Evolutionary conservation across 306 rosid species (phyloP), one percentile per base, ranked within the genome.

Genomic region (Dryas drummondii): DNA sequence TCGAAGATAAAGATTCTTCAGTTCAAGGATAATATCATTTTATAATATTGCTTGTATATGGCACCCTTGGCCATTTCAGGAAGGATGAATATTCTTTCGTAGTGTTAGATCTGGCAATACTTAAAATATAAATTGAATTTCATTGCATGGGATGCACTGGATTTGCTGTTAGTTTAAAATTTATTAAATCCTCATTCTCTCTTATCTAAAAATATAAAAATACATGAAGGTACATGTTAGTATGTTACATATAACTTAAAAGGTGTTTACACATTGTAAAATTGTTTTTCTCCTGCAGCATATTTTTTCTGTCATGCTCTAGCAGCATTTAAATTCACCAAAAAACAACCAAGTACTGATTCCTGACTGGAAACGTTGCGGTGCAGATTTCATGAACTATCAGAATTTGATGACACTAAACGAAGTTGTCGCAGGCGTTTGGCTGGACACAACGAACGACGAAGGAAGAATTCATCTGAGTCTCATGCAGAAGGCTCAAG

Each of bases 341-440:
- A 26, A 61, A 40, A 3, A 40, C 12, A 37, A 45, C 0, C 37
- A 32, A 32, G 37, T 32, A 32, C 37, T 32, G 37, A 32, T 58
- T 66, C 40, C 65, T 15, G 42, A 56, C 40, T 60, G 15, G 14
- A 7, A 16, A 22, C 56, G 27, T 41, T 57, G 64, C 15, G 45
- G 6, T 76, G 85, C 81, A 90, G 96, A 79, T 90, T 90, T 74
- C 96, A 90, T 27, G 91, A 88, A 78, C 67, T 88, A 11, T 78
- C 82, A 15, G 90, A 88, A 73, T 90, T 90, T 61, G 96, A 90
- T 62, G 93, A 90, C 17, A 73, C 82, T 17, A 86, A 87, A 53
- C 78, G 93, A 71, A 90, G 96, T 78, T 90, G 96, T 46, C 85
- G 93, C 19, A 85, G 88, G 81, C 93, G 91, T 37, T 73, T 90